phyloP scores from a whole-genome alignment of 495 filamentous ascomycete genomes.

The Pyrenula aspistea region DNA sequence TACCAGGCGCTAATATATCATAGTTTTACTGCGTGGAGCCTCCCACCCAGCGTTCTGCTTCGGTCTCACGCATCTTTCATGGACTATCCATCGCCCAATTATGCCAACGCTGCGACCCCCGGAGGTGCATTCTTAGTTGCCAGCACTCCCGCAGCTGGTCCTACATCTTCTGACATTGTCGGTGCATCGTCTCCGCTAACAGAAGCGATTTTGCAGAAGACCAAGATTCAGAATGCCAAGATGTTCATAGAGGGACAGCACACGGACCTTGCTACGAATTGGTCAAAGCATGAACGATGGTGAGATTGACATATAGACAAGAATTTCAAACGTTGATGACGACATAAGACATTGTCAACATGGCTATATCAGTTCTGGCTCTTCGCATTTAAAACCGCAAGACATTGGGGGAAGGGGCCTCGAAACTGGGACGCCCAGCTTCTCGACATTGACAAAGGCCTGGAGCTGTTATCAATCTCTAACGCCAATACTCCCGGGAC shows the following conservation, averaged over 20 bases:
- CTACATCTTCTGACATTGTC: not conserved
- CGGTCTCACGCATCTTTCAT: conserved; percentile 4
- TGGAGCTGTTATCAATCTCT: not conserved
- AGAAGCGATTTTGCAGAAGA: conserved; percentile 12
- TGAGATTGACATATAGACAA: conserved; percentile 1
- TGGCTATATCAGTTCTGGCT: conserved; percentile 32
- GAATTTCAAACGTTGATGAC: not conserved
- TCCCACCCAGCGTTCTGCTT: conserved; percentile 11
- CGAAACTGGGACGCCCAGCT: conserved; percentile 17
- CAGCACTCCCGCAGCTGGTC: conserved; percentile 12
- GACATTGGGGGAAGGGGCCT: conserved; percentile 29
- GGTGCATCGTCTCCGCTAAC: conserved; percentile 14
- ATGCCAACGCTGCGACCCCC: conserved; percentile 3
- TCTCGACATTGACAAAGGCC: conserved; percentile 8
- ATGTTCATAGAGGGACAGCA: conserved; percentile 20
- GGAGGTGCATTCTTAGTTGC: conserved; percentile 9
- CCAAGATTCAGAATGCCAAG: conserved; percentile 15
- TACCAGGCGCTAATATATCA: not conserved
- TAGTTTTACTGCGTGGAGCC: conserved; percentile 21
- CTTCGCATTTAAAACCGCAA: conserved; percentile 27
- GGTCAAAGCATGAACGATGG: conserved; percentile 13
- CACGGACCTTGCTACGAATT: conserved; percentile 14
- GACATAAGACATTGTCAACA: conserved; percentile 10
- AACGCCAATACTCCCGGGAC: not conserved
- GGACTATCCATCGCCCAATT: conserved; percentile 10